These are phyloP conservation scores for Huiozyma naganishii DNA, from an alignment of 805 yeast species.

Conservation along the genomic window DNA sequence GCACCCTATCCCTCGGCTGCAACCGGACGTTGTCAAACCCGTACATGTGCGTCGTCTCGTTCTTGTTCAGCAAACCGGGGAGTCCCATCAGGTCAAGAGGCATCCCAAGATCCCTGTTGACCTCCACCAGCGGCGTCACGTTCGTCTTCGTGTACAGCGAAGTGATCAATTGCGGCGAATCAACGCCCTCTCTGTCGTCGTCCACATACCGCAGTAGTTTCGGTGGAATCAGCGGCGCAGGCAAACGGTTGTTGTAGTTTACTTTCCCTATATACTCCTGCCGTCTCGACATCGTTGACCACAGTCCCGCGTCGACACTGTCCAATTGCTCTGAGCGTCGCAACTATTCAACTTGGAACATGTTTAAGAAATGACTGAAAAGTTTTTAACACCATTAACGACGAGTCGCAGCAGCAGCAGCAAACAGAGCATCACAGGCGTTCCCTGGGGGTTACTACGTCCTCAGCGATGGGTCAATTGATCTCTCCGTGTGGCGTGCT, in stretches of 20 bases:
- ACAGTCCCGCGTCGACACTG: not conserved
- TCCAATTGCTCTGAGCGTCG: not conserved
- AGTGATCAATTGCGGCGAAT: constrained; percentile 48
- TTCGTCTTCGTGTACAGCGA: constrained; percentile 67
- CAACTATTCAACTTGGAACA: not conserved
- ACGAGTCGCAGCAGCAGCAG: too few relatives aligned
- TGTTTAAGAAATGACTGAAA: too few relatives aligned
- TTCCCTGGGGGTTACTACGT: too few relatives aligned
- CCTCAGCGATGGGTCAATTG: too few relatives aligned
- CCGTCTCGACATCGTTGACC: constrained; percentile 33
- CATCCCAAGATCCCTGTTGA: constrained; percentile 63
- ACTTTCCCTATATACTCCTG: constrained; percentile 75
- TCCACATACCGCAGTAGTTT: constrained; percentile 51
- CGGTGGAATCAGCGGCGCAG: constrained; percentile 91
- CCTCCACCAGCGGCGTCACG: constrained; percentile 47
- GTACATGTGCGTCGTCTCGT: constrained; percentile 37
- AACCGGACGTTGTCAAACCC: constrained; percentile 36
- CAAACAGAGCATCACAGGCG: too few relatives aligned
- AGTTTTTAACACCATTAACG: too few relatives aligned
- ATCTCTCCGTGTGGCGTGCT: too few relatives aligned
- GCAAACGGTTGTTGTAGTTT: constrained; percentile 76
- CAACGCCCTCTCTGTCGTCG: constrained; percentile 33
- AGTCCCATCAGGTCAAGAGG: constrained; percentile 58
- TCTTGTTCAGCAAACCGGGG: constrained; percentile 57
- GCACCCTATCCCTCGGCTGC: constrained; percentile 66